Evolutionary conservation across 2,329 filamentous ascomycete genomes (phyloP), one percentile per base, ranked within the genome.

Genomic region (Cladophialophora carrionii): DNA sequence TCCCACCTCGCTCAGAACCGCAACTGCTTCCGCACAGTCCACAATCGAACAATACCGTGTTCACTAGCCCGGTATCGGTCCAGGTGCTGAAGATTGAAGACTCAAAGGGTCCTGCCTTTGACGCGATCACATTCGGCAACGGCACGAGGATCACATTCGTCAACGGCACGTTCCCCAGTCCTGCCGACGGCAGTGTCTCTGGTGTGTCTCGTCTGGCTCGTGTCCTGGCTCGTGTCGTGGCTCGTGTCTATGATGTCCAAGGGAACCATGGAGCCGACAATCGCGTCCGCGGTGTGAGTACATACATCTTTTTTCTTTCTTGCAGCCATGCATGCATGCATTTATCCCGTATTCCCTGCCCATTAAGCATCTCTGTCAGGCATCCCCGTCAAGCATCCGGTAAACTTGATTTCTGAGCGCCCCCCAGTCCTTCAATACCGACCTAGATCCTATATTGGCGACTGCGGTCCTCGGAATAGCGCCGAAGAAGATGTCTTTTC

Each of bases 261-360:
- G 17, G 29, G 31, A 26, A 37, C 8, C 46, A 32, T 37, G 29
- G 46, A 26, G 46, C 29, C n/a, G 20, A 22, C 57, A 59, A 29
- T 14, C 26, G 3, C 26, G 46, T 26, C 20, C n/a, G n/a, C n/a
- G 57, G 57, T 5, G 57, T 60, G 17, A 52, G 57, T 60, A 29
- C 2, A 54, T 29, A n/a, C n/a, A n/a, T n/a, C n/a, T n/a, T n/a
- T n/a, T n/a, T n/a, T n/a, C n/a, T n/a, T n/a, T n/a, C n/a, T n/a
- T n/a, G 4, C 14, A 20, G 4, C 34, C 12, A 5, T 5, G 4
- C 12, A 41, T 53, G n/a, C 22, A 32, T 41, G 10, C 8, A 41
- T 17, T 29, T 31, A 8, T 22, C 26, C 43, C n/a, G 24, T 31
- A 1, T 1, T n/a, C 22, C n/a, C n/a, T 22, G 8, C 2, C 41